Evolutionary conservation across 1,284 basidiomycete species (phyloP), one percentile per base, ranked within the genome.

Genomic region (Caloboletus inedulis): DNA sequence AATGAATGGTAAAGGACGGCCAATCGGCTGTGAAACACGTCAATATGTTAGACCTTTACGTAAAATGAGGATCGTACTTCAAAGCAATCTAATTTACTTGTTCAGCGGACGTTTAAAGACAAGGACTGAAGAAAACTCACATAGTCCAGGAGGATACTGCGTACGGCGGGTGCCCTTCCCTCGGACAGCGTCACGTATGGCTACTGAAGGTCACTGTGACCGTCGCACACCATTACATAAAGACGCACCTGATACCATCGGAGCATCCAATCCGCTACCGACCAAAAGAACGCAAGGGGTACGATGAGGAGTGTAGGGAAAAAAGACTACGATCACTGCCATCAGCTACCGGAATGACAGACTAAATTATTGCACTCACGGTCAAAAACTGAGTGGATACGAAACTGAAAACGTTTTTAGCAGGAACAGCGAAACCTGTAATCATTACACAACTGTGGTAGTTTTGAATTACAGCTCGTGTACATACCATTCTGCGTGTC

Each of bases 121-220:
- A 30, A 35, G 25, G 34, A 13, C 7, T 12, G 37, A 19, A 50
- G 21, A 65, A 10, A 14, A 13, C 81, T 43, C 52, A 85, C 81
- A 64, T 86, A 86, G 63, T 86, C 79, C 14, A 84, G 62, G n/a
- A 86, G 68, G 16, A 86, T 64, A 51, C 77, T 78, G 53, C 82
- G 77, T 51, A 81, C 72, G 3, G 83, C 81, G 2, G 69, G 62
- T 1, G 77, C 77, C 53, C 71, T 70, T 3, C 81, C 83, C 58
- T 72, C 70, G 16, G 77, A 73, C 25, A 86, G 67, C 8, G 75
- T 66, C 7, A 86, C 68, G 55, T 82, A 87, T 7, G 84, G 83
- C 82, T 64, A 48, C 10, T n/a, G 25, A 47, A 39, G 40, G 45
- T 0, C 54, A 12, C 16, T 9, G 46, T 51, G 16, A 47, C 23